phyloP scores from a whole-genome alignment of 2,329 filamentous ascomycete genomes.

The Dactylella cylindrospora region DNA sequence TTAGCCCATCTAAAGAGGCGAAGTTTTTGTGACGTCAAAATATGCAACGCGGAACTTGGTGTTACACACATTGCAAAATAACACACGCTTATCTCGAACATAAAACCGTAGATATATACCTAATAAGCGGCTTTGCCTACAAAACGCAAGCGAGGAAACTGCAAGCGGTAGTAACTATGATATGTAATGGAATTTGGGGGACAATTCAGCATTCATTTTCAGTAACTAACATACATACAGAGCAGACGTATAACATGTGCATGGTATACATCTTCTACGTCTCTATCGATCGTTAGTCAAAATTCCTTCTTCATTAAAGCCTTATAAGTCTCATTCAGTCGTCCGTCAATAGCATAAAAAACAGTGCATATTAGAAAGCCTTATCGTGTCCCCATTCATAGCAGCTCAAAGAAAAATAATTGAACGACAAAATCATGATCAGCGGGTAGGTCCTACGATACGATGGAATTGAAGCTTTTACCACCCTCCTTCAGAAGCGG shows the following conservation, averaged over 20 bases:
- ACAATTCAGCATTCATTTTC: no score
- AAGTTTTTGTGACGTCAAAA: constrained; percentile 6
- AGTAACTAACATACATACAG: no score
- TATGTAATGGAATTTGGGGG: no score
- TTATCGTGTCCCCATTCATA: no score
- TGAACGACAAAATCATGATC: neutral
- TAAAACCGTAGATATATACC: neutral
- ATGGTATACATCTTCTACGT: no score
- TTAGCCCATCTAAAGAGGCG: neutral
- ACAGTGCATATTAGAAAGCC: neutral
- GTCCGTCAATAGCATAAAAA: neutral
- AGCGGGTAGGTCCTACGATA: neutral
- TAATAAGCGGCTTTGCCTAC: neutral
- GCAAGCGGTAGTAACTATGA: no score
- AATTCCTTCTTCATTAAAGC: neutral
- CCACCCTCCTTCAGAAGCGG: neutral
- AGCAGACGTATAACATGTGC: no score
- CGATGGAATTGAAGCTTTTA: no score
- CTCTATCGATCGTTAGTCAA: no score
- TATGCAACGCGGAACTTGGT: constrained; percentile 16
- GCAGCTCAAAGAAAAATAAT: neutral
- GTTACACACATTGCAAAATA: constrained; percentile 26
- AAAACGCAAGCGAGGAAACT: neutral
- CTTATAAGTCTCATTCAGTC: neutral
- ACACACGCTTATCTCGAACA: neutral